Base-by-base conservation (phyloP, 805 yeast species). In the Candida quercuum region DNA sequence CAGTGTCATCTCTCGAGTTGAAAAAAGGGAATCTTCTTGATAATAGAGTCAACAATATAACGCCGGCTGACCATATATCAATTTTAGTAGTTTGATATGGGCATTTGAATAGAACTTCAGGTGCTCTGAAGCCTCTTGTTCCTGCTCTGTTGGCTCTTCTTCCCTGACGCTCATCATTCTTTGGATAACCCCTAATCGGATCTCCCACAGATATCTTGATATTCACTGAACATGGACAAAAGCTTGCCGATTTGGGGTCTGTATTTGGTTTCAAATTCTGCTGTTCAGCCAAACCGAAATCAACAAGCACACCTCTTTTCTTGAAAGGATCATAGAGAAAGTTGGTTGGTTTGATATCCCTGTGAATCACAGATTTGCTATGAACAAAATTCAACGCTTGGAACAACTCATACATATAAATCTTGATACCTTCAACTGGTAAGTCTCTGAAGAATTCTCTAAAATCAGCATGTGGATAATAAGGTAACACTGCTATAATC, bases 61-160 rank as follows among this genome's bases (percentile, higher is more conserved):
- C 87, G 7, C 94, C 94, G 9, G 83, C 76, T 52, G 87, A 83
- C 94, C 94, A 85, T 53, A 84, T 61, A 56, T 85, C 94, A 16
- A 81, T 87, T 33, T 83, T 80, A 20, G 83, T 71, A 41, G 84
- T 82, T 46, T 71, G 69, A 19, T 78, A 56, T 28, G 66, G 62
- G 8, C 71, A 64, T 57, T 78, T 77, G 17, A 54, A 49, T 30
- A 69, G 44, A 11, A 85, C 82, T 52, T 85, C 94, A 0, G 94
- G 94, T 0, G 94, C 93, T 26, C 86, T 88, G 52, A 85, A 85
- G 0, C 91, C 88, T 6, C 93, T 89, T 0, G 94, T 85, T 5
- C 94, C 94, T 53, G 99, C 99, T 50, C 99, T 78, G 53, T 93
- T 93, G 0, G 98, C 98, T 40, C 99, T 72, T 51, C 95, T 72